A percentile compares a stretch with the other conserved stretches of the same genome.
These are phyloP conservation scores for Sporormia fimetaria DNA, from an alignment of 495 filamentous ascomycete genomes.

Conservation along the genomic window DNA sequence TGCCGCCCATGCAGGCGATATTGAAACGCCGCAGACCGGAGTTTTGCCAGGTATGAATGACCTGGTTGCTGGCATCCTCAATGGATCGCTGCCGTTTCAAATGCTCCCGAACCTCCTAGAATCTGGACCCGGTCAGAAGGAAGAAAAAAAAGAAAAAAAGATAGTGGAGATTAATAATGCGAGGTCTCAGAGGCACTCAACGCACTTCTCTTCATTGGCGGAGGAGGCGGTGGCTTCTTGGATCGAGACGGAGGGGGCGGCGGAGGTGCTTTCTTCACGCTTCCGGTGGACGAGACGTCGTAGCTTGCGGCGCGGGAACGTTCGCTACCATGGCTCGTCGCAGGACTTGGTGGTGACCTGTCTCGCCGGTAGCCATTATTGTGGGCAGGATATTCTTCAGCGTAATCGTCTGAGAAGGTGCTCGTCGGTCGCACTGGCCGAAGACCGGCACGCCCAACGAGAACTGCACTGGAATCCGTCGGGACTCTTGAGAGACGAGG, in stretches of 20 bases:
- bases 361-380: conserved; percentile 37
- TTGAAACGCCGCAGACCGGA: too few relatives aligned
- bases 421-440: conserved; percentile 37
- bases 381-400: conserved; percentile 43
- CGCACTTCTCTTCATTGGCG: conserved; percentile 32
- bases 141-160: conserved; percentile 3
- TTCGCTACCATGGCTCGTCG: conserved; percentile 27
- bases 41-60: too few relatives aligned
- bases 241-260: conserved; percentile 70
- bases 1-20: too few relatives aligned
- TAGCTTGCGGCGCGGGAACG: conserved; percentile 21
- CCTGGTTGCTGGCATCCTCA: too few relatives aligned
- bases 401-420: conserved; percentile 53
- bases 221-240: conserved; percentile 67
- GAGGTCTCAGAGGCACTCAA: conserved; percentile 20
- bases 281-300: neutral
- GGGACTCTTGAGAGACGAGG: conserved; percentile 43
- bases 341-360: conserved; percentile 33
- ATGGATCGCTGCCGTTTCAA: too few relatives aligned
- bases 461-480: conserved; percentile 43
- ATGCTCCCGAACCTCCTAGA: conserved; percentile 8
- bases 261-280: conserved; percentile 70
- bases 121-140: conserved; percentile 1
- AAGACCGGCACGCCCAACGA: conserved; percentile 36
- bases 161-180: conserved; percentile 8